Evolutionary conservation across 768 basidiomycete genomes (phyloP), one percentile per base, ranked within the genome.

Genomic region (Trametes cinnabarina): DNA sequence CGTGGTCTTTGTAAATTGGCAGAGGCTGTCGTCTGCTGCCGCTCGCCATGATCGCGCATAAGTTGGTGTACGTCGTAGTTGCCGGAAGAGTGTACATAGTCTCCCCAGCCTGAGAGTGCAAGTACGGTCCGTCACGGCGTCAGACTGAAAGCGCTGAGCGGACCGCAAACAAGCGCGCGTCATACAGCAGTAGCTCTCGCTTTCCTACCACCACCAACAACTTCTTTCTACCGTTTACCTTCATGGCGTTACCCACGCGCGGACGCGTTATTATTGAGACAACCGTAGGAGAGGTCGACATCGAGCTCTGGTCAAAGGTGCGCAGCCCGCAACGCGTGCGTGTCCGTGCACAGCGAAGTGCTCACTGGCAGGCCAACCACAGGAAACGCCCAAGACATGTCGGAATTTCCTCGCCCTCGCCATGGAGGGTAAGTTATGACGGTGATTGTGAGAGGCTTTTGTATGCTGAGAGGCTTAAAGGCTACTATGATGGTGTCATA

Each of bases 331-430:
- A 8, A 1, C 15, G 26, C 23, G 26, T 17, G n/a, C 6, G 8
- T 56, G 19, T 6, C 30, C n/a, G n/a, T n/a, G n/a, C n/a, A n/a
- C n/a, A n/a, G n/a, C n/a, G n/a, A n/a, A n/a, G n/a, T n/a, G n/a
- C n/a, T n/a, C n/a, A n/a, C n/a, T n/a, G n/a, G n/a, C n/a, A n/a
- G n/a, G 23, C 20, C 60, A 43, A 60, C 19, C 37, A 39, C 63
- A 92, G 86, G 96, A 98, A 86, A 86, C 92, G 20, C 97, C 97
- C 0, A 94, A 92, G 78, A 79, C 97, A 72, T 95, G 92, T 69
- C 83, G 95, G 46, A 95, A 95, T 73, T 93, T 94, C 72, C 77
- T 96, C 40, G 84, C 89, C 15, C 79, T 96, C 46, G 86, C 91
- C 1, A 87, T 95, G 83, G 90, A 95, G 79, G 93, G 92, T 91